These are phyloP conservation scores for Pseudoneurospora amorphoporcata DNA, from an alignment of 495 filamentous ascomycete species.

Conservation along the genomic window DNA sequence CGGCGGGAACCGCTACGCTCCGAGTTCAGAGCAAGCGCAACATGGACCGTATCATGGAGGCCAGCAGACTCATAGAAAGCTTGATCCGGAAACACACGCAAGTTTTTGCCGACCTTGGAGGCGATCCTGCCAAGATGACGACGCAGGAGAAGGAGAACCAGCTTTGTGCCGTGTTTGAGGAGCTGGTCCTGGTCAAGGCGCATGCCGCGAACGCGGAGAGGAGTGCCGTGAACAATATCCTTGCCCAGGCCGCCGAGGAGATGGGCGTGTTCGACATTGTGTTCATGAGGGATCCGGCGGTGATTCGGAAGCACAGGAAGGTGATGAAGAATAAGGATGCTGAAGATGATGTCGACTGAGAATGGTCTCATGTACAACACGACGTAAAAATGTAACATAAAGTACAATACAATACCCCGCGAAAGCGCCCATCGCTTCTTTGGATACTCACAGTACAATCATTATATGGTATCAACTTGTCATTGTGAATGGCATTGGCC, in stretches of 20 bases:
- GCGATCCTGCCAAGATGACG: constrained; percentile 12
- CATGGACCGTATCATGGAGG: constrained; percentile 23
- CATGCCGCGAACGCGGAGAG: constrained; percentile 18
- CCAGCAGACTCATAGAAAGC: constrained; percentile 20
- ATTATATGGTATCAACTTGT: not conserved
- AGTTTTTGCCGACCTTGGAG: constrained; percentile 9
- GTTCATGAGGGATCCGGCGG: constrained; percentile 7
- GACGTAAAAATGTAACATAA: not conserved
- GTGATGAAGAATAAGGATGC: not conserved
- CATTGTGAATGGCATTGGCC: not conserved
- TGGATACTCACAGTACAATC: not conserved
- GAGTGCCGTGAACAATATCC: constrained; percentile 27
- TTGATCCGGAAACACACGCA: constrained; percentile 13
- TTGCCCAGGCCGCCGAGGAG: constrained; percentile 39
- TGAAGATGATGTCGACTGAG: not conserved
- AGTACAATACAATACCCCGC: not conserved
- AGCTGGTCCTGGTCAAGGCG: constrained; percentile 32
- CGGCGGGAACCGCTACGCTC: constrained; percentile 25
- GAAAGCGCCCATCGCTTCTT: not conserved
- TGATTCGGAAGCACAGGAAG: constrained; percentile 16
- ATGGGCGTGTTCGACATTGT: constrained; percentile 42
- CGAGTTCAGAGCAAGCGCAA: constrained; percentile 24
- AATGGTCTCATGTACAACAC: not conserved
- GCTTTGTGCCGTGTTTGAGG: constrained; percentile 19
- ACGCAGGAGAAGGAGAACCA: constrained; percentile 16